Conservation (phyloP, 2,329 filamentous ascomycete genomes). For the Thelonectria rubi region DNA sequence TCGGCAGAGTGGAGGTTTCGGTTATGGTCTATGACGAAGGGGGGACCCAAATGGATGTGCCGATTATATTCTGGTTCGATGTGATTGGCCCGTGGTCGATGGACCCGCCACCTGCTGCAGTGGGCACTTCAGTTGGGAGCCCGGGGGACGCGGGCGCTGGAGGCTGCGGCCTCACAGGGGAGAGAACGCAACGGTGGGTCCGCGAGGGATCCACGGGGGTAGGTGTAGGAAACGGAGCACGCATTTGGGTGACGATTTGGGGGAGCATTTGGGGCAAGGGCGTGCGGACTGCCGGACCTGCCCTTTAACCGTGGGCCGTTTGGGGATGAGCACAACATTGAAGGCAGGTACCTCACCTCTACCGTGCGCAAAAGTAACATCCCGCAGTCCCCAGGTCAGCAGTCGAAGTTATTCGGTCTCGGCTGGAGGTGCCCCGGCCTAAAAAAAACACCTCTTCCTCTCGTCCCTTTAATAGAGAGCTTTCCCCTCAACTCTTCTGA, state of each 20-base stretch:
- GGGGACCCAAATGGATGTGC: slow-evolving; percentile 40
- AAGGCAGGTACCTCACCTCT: slow-evolving; percentile 32
- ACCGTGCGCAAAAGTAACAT: slow-evolving; percentile 29
- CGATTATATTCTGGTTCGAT: slow-evolving; percentile 42
- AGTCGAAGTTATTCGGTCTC: slow-evolving; percentile 30
- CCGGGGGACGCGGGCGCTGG: slow-evolving; percentile 24
- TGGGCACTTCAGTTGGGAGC: slow-evolving; percentile 22
- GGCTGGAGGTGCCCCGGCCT: slow-evolving; percentile 33
- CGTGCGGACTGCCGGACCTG: not conserved
- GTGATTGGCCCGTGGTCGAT: slow-evolving; percentile 27
- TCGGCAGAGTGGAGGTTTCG: slow-evolving; percentile 45
- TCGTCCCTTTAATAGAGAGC: slow-evolving; percentile 43
- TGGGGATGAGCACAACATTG: slow-evolving; percentile 21
- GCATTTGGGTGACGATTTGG: slow-evolving; percentile 8
- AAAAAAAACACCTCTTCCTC: slow-evolving; percentile 39
- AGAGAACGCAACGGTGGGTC: slow-evolving; percentile 19
- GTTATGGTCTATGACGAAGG: slow-evolving; percentile 44
- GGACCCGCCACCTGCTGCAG: slow-evolving; percentile 19
- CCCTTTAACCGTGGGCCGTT: slow-evolving; percentile 19
- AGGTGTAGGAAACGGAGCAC: not conserved
- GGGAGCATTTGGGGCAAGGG: not conserved
- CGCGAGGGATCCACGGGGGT: slow-evolving; percentile 25
- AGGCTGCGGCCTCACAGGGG: slow-evolving; percentile 9
- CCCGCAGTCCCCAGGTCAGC: slow-evolving; percentile 8
- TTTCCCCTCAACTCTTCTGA: slow-evolving; percentile 29